These are phyloP conservation scores for Pinus taeda DNA, from an alignment of 75 land plant species.

Conservation along the genomic window DNA sequence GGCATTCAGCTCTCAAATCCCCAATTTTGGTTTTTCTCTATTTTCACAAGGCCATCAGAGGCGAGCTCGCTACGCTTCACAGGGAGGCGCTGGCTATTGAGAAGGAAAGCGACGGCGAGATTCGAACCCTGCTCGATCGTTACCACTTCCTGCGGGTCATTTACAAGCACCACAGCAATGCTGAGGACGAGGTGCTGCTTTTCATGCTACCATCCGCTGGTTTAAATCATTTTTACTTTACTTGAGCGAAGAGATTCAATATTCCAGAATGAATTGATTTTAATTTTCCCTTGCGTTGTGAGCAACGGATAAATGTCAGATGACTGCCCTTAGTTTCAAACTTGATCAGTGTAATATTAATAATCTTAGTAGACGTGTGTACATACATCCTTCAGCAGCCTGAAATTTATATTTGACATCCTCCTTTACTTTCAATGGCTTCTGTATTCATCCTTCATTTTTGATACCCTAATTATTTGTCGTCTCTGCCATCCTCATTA, in stretches of 20 bases:
- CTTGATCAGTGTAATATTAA: no score
- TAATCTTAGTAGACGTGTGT: no score
- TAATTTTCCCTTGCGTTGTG: constrained; percentile 19
- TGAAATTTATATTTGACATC: no score
- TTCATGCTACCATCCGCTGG: neutral
- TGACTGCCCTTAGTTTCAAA: no score
- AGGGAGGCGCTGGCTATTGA: constrained; percentile 44
- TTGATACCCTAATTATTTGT: no score
- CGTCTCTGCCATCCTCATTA: no score
- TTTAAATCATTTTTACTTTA: neutral
- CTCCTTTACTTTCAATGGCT: no score
- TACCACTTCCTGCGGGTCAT: constrained; percentile 53
- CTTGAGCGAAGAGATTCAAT: neutral
- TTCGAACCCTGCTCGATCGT: constrained; percentile 37
- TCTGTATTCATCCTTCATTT: no score
- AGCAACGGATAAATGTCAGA: neutral
- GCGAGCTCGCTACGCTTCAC: constrained; percentile 65
- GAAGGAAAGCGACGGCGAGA: constrained; percentile 23
- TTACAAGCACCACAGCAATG: constrained; percentile 82
- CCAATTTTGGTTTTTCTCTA: constrained; percentile 68
- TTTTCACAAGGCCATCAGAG: constrained; percentile 79
- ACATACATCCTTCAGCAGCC: no score
- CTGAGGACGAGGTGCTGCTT: constrained; percentile 74
- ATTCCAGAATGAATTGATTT: constrained; percentile 5
- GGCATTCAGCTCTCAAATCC: constrained; percentile 19